A percentile compares a stretch with the other conserved stretches of the same genome.
Evolutionary conservation across 2,329 filamentous ascomycete genomes (phyloP).

Genomic region (Ceratocystis cacaofunesta): DNA sequence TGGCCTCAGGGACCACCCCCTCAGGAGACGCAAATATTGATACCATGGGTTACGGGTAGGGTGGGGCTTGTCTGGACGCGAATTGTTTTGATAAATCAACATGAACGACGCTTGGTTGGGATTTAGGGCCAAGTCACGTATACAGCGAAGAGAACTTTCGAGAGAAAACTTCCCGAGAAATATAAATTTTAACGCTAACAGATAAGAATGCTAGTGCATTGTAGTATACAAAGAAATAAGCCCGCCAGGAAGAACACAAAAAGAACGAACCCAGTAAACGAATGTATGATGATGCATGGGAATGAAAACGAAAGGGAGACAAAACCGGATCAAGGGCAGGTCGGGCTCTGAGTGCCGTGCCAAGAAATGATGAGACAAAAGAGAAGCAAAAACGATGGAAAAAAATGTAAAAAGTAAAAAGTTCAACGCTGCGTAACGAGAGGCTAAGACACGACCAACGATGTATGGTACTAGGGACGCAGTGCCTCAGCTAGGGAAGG

Average conservation of each 20-base stretch:
- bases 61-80: too few species aligned
- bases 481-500: neutral
- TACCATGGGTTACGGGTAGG: too few species aligned
- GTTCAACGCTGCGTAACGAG: conserved; percentile 3
- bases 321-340: neutral
- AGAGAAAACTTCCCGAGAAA: neutral
- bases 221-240: neutral
- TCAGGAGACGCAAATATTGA: neutral
- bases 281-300: neutral
- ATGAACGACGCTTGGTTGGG: too few species aligned
- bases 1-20: too few species aligned
- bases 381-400: neutral
- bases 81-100: too few species aligned
- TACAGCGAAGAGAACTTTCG: neutral
- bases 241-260: neutral
- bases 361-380: conserved; percentile 3
- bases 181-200: conserved; percentile 3
- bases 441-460: neutral
- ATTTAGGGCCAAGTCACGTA: neutral
- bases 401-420: conserved; percentile 11
- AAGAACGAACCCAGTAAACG: neutral
- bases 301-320: neutral
- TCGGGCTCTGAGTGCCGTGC: conserved; percentile 3
- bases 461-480: neutral
- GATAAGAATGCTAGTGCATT: neutral